phyloP scores from a whole-genome alignment of 108 stramenopile genomes.

The Conticribra guillardii region DNA sequence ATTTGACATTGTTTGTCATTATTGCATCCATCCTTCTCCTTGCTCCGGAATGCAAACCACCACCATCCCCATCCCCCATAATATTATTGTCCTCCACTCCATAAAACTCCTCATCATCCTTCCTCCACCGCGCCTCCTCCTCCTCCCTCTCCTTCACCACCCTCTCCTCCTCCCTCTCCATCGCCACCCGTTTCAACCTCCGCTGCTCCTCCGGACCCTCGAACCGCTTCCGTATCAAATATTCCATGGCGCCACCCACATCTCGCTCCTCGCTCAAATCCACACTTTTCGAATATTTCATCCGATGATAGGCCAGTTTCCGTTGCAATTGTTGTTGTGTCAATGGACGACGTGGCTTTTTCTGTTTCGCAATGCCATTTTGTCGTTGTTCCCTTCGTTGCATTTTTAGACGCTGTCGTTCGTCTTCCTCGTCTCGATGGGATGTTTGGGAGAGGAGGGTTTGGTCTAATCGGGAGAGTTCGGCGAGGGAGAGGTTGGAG shows the following conservation, averaged over 20 bases:
- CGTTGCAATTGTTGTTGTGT: constrained; percentile 26
- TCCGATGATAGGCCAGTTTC: not conserved
- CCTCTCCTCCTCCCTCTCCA: constrained; percentile 11
- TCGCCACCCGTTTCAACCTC: constrained; percentile 26
- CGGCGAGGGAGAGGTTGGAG: constrained; percentile 32
- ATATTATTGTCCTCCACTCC: not conserved
- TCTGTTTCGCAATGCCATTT: constrained; percentile 3
- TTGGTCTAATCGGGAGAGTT: constrained; percentile 41
- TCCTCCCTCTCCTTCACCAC: constrained; percentile 1
- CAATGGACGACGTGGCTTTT: not conserved
- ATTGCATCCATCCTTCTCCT: too few relatives aligned
- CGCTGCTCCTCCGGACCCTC: constrained; percentile 13
- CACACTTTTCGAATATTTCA: constrained; percentile 28
- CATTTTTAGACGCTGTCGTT: constrained; percentile 30
- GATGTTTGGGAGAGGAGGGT: constrained; percentile 34
- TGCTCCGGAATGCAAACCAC: too few relatives aligned
- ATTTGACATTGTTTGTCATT: too few relatives aligned
- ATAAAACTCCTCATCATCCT: not conserved
- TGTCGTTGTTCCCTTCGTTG: constrained; percentile 7
- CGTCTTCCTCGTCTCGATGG: constrained; percentile 37
- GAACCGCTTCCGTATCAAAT: constrained; percentile 19
- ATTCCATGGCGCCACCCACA: constrained; percentile 40
- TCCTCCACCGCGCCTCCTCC: not conserved
- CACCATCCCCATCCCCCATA: too few relatives aligned
- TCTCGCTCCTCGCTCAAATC: constrained; percentile 38